Conservation (phyloP, 2,329 filamentous ascomycete genomes). For the Venturia effusa region DNA sequence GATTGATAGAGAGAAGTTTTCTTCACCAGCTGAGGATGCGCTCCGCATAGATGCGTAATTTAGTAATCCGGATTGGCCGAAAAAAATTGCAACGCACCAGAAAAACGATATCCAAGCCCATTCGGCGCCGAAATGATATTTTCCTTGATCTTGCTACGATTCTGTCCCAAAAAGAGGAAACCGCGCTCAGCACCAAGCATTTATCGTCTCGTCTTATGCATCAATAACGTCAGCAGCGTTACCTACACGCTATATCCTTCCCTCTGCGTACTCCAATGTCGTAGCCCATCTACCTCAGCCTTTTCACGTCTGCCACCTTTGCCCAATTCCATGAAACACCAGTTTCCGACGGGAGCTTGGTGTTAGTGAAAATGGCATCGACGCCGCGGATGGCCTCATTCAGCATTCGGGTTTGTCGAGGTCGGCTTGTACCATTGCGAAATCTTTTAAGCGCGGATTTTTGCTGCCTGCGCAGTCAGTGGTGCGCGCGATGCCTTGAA, state of each 20-base stretch:
- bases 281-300: neutral
- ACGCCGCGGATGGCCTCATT: conserved; percentile 28
- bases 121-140: neutral
- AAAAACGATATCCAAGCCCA: neutral
- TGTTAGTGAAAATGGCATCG: conserved; percentile 43
- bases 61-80: neutral
- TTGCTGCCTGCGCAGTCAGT: conserved; percentile 17
- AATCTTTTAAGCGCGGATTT: conserved; percentile 17
- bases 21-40: neutral
- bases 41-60: neutral
- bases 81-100: no score
- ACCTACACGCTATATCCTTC: neutral
- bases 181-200: neutral
- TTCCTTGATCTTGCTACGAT: neutral
- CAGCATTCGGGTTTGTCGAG: conserved; percentile 22
- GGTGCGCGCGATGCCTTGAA: conserved; percentile 24
- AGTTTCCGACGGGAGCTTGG: conserved; percentile 31
- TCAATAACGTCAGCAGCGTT: neutral
- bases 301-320: neutral
- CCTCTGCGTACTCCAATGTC: neutral
- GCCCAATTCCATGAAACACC: neutral
- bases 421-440: conserved; percentile 21
- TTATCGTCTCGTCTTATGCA: neutral
- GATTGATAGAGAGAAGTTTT: neutral
- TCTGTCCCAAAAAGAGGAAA: neutral